These are phyloP conservation scores for Pseudonitzschia multiseries DNA, from an alignment of 108 stramenopile species.

Conservation along the genomic window DNA sequence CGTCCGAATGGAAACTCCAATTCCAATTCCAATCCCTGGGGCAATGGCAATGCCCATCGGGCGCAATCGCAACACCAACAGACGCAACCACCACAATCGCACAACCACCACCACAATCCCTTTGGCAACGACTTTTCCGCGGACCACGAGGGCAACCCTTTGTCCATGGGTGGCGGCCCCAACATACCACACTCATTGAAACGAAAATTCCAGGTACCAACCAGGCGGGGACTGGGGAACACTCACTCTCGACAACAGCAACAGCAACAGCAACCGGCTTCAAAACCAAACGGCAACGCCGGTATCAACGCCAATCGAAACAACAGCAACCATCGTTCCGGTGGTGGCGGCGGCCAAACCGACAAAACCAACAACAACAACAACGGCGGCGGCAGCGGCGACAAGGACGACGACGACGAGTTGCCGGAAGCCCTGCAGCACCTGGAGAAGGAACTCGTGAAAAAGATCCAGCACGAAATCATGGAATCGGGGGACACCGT, in stretches of 20 bases:
- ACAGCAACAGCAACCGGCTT: not conserved
- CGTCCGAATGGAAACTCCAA: not conserved
- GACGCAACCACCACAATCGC: conserved; percentile 10
- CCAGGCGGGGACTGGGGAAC: conserved; percentile 38
- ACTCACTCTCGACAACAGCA: too few species aligned
- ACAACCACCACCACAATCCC: conserved; percentile 24
- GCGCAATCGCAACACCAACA: conserved; percentile 10
- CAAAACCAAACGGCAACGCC: conserved; percentile 1
- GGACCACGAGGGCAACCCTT: conserved; percentile 4
- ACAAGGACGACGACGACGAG: conserved; percentile 57
- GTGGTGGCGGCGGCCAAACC: not conserved
- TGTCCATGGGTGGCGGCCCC: conserved; percentile 36
- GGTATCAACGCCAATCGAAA: not conserved
- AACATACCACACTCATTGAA: conserved; percentile 71
- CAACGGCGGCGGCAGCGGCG: too few species aligned
- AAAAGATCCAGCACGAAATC: conserved; percentile 86
- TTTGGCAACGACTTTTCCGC: conserved; percentile 2
- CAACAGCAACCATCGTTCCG: not conserved
- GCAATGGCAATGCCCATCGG: not conserved
- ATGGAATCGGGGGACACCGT: conserved; percentile 61
- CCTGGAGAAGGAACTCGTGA: conserved; percentile 83
- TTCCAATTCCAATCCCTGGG: too few species aligned
- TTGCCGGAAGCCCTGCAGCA: conserved; percentile 83
- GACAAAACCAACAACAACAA: conserved; percentile 6
- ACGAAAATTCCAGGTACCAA: conserved; percentile 78